These are phyloP conservation scores for Graphilbum sp. DNA, from an alignment of 2,329 filamentous ascomycete species.

Conservation along the genomic window DNA sequence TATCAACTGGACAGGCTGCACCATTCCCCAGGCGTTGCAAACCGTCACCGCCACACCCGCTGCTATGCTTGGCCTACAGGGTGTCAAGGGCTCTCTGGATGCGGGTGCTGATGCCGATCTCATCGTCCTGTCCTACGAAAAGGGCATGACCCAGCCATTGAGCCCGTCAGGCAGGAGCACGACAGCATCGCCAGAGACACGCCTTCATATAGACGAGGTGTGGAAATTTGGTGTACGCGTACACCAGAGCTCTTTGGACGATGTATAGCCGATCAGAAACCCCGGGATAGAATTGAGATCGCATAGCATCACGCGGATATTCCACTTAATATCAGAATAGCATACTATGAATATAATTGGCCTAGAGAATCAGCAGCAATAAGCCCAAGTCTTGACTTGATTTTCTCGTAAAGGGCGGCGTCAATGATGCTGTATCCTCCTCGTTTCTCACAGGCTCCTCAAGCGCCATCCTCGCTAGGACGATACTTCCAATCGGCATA, in stretches of 20 bases:
- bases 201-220: constrained; percentile 53
- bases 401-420: no score
- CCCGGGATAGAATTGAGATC: no score
- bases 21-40: constrained; percentile 50
- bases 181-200: constrained; percentile 10
- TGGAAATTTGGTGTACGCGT: constrained; percentile 61
- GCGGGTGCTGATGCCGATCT: constrained; percentile 53
- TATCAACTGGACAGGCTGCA: constrained; percentile 53
- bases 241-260: constrained; percentile 2
- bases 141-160: constrained; percentile 6
- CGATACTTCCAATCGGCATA: constrained; percentile 36
- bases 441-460: no score
- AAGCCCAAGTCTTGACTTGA: no score
- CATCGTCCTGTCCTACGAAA: constrained; percentile 46
- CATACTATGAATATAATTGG: no score
- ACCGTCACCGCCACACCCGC: constrained; percentile 66
- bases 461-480: no score
- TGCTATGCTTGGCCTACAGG: constrained; percentile 53
- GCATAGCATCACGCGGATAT: no score
- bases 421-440: no score
- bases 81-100: constrained; percentile 48
- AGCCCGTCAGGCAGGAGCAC: not conserved
- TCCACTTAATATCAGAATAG: no score
- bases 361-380: no score
- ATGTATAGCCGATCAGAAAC: no score